Conservation (phyloP, 208 protist species). For the Acanthamoeba lenticulata region DNA sequence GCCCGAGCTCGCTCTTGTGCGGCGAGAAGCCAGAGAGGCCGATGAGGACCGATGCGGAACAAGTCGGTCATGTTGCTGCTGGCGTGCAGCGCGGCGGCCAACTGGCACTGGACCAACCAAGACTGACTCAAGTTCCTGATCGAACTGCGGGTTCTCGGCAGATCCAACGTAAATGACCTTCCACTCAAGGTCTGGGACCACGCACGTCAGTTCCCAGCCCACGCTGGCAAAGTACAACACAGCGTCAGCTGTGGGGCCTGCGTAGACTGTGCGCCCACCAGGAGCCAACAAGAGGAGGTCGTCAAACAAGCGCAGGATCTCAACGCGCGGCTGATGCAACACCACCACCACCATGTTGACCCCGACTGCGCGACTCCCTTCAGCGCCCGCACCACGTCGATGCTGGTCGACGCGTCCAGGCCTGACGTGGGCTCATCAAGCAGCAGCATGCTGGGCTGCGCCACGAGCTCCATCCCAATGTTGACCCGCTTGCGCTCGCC, state of each 20-base stretch:
- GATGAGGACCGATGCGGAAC: background rate
- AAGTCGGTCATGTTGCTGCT: background rate
- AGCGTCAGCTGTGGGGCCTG: background rate
- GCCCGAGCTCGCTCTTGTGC: slow-evolving; percentile 25
- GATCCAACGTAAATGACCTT: slow-evolving; percentile 98
- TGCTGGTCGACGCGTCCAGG: slow-evolving; percentile 38
- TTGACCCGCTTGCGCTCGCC: slow-evolving; percentile 81
- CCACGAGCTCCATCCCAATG: slow-evolving; percentile 83
- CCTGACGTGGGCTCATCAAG: slow-evolving; percentile 83
- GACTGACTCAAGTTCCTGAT: slow-evolving; percentile 97
- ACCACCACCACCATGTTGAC: slow-evolving; percentile 75
- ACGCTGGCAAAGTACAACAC: background rate
- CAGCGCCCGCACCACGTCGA: background rate
- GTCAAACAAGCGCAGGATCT: slow-evolving; percentile 79
- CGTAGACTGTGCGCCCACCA: slow-evolving; percentile 53
- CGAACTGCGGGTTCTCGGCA: slow-evolving; percentile 92
- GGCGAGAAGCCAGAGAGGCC: slow-evolving; percentile 16
- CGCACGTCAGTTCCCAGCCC: background rate
- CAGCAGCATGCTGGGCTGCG: slow-evolving; percentile 78
- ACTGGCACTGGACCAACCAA: slow-evolving; percentile 94
- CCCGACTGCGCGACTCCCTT: slow-evolving; percentile 33
- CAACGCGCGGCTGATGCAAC: slow-evolving; percentile 78
- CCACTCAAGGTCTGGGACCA: slow-evolving; percentile 93
- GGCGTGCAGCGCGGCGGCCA: background rate
- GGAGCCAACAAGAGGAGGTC: slow-evolving; percentile 70